Evolutionary conservation across 208 protist species (phyloP).

Genomic region (Zelonia costaricensis): DNA sequence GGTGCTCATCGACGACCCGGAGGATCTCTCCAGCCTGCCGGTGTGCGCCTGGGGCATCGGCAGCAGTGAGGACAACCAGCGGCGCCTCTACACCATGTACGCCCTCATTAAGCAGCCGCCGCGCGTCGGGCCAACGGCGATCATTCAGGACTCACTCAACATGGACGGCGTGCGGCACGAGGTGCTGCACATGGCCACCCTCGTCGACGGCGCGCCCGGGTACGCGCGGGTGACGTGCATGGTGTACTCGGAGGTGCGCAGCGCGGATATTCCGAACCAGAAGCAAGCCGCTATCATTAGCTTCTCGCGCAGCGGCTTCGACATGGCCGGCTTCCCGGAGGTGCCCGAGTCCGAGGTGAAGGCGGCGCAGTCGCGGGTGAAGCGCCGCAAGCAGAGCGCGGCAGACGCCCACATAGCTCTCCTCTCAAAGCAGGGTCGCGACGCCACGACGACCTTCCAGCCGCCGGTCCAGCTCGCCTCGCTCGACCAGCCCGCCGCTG

Average conservation of each 20-base stretch:
- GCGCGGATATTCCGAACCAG: slow-evolving; percentile 24
- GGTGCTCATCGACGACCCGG: slow-evolving; percentile 32
- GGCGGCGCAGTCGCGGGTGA: slow-evolving; percentile 15
- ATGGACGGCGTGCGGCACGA: slow-evolving; percentile 48
- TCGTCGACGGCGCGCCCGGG: slow-evolving; percentile 36
- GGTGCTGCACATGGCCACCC: slow-evolving; percentile 65
- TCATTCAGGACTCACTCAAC: slow-evolving; percentile 63
- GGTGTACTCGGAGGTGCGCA: slow-evolving; percentile 32
- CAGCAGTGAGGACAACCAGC: slow-evolving; percentile 64
- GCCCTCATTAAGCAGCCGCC: slow-evolving; percentile 37
- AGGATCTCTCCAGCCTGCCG: slow-evolving; percentile 51
- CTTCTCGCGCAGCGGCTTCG: slow-evolving; percentile 55
- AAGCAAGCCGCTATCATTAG: slow-evolving; percentile 58
- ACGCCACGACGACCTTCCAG: slow-evolving; percentile 36
- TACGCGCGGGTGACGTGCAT: slow-evolving; percentile 55
- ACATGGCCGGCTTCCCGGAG: slow-evolving; percentile 45
- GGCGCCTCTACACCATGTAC: slow-evolving; percentile 75
- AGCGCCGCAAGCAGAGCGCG: slow-evolving; percentile 2
- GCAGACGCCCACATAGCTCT: background rate
- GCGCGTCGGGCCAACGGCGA: slow-evolving; percentile 17
- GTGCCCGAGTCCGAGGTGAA: slow-evolving; percentile 51
- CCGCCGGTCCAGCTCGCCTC: slow-evolving; percentile 74
- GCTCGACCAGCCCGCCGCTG: slow-evolving; percentile 40
- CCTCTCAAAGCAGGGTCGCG: slow-evolving; percentile 8
- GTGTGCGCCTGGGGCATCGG: slow-evolving; percentile 64